Evolutionary conservation across 1,284 basidiomycete species (phyloP), one percentile per base, ranked within the genome.

Genomic region (Chiua sp.): DNA sequence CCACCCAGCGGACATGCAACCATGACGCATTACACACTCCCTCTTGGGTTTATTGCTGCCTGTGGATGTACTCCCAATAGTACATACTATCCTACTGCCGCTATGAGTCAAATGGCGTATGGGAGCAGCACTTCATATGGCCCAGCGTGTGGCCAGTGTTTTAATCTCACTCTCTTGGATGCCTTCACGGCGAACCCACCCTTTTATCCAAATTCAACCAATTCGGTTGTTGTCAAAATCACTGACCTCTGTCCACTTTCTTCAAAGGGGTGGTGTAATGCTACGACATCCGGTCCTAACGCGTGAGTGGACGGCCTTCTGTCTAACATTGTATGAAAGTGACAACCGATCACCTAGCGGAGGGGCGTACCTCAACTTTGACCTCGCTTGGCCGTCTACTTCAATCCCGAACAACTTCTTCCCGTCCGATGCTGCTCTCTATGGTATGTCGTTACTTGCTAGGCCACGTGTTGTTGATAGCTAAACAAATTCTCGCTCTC

Each of bases 31-130:
- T 88, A 89, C 66, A 72, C 74, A 39, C 77, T 89, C n/a, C 86
- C 87, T 44, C 68, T 72, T 39, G 82, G 83, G 58, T 88, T 82
- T 65, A 80, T 84, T 55, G 81, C 83, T 46, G 77, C 80, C 0
- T 86, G 84, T 65, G 91, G 91, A 57, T 93, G 91, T 70, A 87
- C 84, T 2, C 81, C 80, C 12, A 77, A 79, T 48, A 91, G 88
- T 68, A 90, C 89, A 32, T 78, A 87, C 67, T 91, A 87, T 67
- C 90, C 91, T 4, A 92, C 91, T 3, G 90, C 87, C 22, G 91
- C 91, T 11, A 74, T 93, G 64, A 90, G 80, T 60, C 87, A 91
- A 67, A 86, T 88, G 80, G 91, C 91, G 3, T 93, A 82, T 65
- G 91, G 91, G 1, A 90, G 87, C 69, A 87, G 83, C 63, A 80